phyloP scores from a whole-genome alignment of 352 stramenopile genomes.

The Porosira glacialis region DNA sequence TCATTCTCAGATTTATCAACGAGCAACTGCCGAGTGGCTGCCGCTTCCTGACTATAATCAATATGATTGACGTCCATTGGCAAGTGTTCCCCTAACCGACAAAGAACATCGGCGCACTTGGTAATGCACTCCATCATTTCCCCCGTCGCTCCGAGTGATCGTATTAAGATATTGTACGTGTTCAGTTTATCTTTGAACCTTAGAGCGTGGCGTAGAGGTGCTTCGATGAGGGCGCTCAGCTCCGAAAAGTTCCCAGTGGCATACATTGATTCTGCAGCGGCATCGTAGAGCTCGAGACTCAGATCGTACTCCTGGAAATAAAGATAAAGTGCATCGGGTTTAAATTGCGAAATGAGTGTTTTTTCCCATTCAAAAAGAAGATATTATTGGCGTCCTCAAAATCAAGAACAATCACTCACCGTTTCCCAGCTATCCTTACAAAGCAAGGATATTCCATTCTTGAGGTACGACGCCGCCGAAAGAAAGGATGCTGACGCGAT shows the following conservation, averaged over 20 bases:
- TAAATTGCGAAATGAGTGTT: too few relatives aligned
- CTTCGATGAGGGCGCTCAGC: constrained; percentile 17
- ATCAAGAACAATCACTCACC: too few relatives aligned
- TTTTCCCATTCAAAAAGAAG: too few relatives aligned
- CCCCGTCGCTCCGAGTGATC: constrained; percentile 10
- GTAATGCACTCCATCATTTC: constrained; percentile 44
- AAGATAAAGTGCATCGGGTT: too few relatives aligned
- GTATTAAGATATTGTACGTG: constrained; percentile 39
- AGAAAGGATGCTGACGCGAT: constrained; percentile 48
- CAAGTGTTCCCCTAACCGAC: constrained; percentile 54
- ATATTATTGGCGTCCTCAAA: too few relatives aligned
- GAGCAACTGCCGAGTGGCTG: constrained; percentile 22
- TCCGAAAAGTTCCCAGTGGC: constrained; percentile 36
- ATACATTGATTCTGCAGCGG: constrained; percentile 40
- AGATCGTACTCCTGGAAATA: constrained; percentile 50
- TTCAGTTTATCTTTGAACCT: constrained; percentile 47
- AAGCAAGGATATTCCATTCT: constrained; percentile 46
- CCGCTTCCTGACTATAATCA: constrained; percentile 18
- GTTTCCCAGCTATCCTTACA: constrained; percentile 36
- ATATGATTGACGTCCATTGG: constrained; percentile 26
- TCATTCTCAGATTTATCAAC: constrained; percentile 13
- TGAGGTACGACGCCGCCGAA: constrained; percentile 46
- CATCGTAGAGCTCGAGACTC: constrained; percentile 43
- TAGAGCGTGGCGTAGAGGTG: constrained; percentile 21
- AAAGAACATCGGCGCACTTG: constrained; percentile 43